Percentiles rank a stretch among this genome's conserved stretches.
phyloP scores from a whole-genome alignment of 2,329 filamentous ascomycete genomes.

The Aspergillus costaricaensis region DNA sequence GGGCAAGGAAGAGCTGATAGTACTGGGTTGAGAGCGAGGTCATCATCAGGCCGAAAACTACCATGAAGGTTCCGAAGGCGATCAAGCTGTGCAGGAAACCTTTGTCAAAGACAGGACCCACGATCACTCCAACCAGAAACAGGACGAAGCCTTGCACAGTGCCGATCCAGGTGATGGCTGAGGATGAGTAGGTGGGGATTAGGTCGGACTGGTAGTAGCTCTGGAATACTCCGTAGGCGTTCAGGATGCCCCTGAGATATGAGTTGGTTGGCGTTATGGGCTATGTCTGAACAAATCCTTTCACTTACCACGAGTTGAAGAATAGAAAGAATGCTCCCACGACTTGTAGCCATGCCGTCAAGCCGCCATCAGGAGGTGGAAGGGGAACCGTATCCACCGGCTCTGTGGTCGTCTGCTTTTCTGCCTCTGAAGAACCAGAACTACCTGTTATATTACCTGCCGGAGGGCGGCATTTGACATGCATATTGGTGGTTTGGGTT shows the following conservation, averaged over 20 bases:
- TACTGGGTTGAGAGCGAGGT: conserved; percentile 41
- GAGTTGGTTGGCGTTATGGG: neutral
- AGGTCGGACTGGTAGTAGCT: conserved; percentile 48
- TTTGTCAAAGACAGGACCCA: conserved; percentile 53
- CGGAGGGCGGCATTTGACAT: neutral
- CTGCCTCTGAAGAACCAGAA: neutral
- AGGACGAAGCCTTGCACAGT: conserved; percentile 51
- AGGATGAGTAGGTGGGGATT: conserved; percentile 38
- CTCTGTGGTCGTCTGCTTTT: neutral
- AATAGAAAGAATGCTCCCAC: conserved; percentile 25
- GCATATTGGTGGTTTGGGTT: neutral
- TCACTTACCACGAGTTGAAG: conserved; percentile 25
- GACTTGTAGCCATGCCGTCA: conserved; percentile 25
- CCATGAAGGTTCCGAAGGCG: conserved; percentile 42
- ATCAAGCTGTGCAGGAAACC: conserved; percentile 48
- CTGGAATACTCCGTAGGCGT: conserved; percentile 53
- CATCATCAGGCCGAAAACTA: conserved; percentile 38
- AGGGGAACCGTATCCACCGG: neutral
- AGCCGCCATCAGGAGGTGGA: conserved; percentile 23
- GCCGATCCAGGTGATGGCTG: conserved; percentile 53
- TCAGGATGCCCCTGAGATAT: conserved; percentile 41
- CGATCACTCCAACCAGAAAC: conserved; percentile 49
- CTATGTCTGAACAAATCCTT: too few species aligned
- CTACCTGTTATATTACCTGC: neutral
- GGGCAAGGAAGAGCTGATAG: conserved; percentile 59